These are phyloP conservation scores for Citrus trifoliata DNA, from an alignment of 345 rosid genomes.

Conservation along the genomic window DNA sequence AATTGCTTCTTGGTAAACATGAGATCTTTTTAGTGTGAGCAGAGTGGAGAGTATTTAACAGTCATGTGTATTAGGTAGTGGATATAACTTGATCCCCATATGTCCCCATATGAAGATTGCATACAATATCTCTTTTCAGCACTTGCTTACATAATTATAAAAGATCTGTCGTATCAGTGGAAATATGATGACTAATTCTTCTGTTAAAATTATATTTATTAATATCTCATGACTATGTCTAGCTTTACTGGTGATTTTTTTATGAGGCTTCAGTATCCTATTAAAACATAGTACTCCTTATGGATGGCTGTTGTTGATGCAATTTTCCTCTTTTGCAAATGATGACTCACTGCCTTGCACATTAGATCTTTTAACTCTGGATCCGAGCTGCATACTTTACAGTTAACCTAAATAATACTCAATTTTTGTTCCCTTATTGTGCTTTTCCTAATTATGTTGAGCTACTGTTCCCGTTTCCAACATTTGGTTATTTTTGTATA, in stretches of 20 bases:
- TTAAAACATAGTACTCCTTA: background rate
- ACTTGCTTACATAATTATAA: too few relatives aligned
- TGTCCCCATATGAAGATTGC: background rate
- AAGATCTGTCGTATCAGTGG: background rate
- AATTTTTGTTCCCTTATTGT: background rate
- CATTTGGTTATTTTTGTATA: slow-evolving; percentile 7
- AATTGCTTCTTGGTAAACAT: background rate
- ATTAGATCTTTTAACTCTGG: background rate
- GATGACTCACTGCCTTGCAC: background rate
- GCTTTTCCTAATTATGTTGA: background rate
- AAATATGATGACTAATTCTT: background rate
- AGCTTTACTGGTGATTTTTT: background rate
- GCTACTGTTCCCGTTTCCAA: slow-evolving; percentile 7
- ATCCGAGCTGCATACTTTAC: background rate
- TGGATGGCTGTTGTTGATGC: background rate
- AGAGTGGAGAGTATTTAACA: background rate
- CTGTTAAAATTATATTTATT: too few relatives aligned
- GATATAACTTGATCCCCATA: background rate
- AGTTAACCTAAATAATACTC: slow-evolving; percentile 4
- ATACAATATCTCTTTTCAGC: background rate
- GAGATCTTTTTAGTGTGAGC: background rate
- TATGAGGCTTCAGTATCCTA: background rate
- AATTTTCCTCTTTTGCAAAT: background rate
- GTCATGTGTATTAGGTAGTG: background rate
- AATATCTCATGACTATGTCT: background rate